Percentiles rank a stretch among this genome's conserved stretches.
Conservation (phyloP, 2,329 filamentous ascomycete species). For the Xylaria sp. region DNA sequence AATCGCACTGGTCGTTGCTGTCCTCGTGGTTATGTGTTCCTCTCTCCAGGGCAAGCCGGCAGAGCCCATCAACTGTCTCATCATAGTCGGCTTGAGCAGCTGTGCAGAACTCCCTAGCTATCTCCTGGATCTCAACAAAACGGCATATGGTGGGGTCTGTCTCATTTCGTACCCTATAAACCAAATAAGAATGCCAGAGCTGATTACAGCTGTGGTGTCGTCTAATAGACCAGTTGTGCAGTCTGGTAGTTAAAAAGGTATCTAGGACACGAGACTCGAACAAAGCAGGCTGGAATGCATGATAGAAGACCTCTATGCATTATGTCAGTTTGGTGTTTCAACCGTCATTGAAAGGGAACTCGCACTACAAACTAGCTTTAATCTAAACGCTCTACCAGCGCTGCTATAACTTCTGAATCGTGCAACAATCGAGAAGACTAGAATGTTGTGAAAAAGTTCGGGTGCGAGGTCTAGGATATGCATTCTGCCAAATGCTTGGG, state of each 20-base stretch:
- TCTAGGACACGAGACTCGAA: slow-evolving; percentile 1
- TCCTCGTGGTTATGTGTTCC: background rate
- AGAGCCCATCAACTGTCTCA: background rate
- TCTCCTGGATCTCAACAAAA: background rate
- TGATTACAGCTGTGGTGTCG: background rate
- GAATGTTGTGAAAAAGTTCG: background rate
- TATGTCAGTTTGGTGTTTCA: background rate
- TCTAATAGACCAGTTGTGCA: background rate
- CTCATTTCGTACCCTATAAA: background rate
- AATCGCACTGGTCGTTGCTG: background rate
- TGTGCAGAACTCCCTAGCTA: background rate
- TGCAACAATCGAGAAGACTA: background rate
- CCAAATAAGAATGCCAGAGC: background rate
- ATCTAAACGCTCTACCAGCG: background rate
- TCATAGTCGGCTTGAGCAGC: background rate
- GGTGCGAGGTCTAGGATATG: background rate
- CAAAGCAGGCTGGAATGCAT: background rate
- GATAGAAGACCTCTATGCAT: background rate
- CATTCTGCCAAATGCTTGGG: background rate
- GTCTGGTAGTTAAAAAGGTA: too few relatives aligned
- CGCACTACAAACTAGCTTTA: background rate
- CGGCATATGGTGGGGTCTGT: background rate
- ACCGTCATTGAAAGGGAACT: background rate
- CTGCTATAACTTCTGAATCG: too few relatives aligned
- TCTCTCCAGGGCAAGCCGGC: background rate